These are phyloP conservation scores for Microbotryomycetes sp. DNA, from an alignment of 1,284 basidiomycete genomes.

Conservation along the genomic window DNA sequence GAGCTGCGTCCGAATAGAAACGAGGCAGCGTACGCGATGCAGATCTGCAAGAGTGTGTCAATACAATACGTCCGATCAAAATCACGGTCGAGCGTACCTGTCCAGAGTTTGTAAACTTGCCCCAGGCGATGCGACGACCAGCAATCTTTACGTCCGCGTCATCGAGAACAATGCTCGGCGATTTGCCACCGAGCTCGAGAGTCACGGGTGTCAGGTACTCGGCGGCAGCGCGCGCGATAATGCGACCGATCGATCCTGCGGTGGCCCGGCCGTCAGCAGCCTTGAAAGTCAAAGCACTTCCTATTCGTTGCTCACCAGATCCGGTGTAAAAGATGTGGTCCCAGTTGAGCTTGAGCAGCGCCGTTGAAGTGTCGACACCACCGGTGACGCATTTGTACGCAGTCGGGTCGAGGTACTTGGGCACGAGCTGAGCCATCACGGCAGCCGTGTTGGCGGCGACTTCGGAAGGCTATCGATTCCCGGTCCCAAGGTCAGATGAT, in stretches of 20 bases:
- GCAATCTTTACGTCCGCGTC: constrained; percentile 40
- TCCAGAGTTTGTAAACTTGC: constrained; percentile 42
- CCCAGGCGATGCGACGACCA: constrained; percentile 42
- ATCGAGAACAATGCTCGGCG: constrained; percentile 42
- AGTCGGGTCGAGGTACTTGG: constrained; percentile 42
- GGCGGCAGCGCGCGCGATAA: constrained; percentile 42
- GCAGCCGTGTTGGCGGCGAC: constrained; percentile 38
- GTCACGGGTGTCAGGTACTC: constrained; percentile 41
- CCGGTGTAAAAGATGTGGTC: constrained; percentile 44
- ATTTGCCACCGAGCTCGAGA: constrained; percentile 45
- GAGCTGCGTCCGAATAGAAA: not conserved
- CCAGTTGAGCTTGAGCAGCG: constrained; percentile 40
- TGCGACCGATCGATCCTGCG: constrained; percentile 37
- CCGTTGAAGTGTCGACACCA: constrained; percentile 39
- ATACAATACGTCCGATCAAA: not conserved
- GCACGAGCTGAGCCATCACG: constrained; percentile 38
- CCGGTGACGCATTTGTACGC: constrained; percentile 41
- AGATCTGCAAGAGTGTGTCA: constrained; percentile 12
- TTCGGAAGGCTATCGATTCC: no score
- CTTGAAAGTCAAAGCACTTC: not conserved
- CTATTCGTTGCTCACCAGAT: not conserved
- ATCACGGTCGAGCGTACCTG: constrained; percentile 34
- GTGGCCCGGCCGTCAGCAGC: not conserved
- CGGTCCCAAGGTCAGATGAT: no score
- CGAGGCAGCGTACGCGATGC: constrained; percentile 15